Base-by-base conservation (phyloP, 176 grass and related monocot genomes). In the Oropetium thomaeum region DNA sequence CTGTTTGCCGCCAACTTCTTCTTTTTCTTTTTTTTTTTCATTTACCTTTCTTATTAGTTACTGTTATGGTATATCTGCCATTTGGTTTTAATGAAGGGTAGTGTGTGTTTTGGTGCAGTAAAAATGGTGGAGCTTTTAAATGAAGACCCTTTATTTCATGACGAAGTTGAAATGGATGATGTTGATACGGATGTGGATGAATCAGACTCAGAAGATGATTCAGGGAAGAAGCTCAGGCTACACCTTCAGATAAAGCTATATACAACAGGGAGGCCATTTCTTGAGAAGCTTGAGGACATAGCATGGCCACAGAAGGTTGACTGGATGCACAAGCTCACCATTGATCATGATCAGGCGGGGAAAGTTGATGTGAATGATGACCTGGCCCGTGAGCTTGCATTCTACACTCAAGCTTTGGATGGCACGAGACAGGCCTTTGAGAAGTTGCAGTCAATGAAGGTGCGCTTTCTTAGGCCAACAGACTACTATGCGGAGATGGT, bases 401-500 rank as follows among this genome's bases (percentile, higher is more conserved):
- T 98, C 75, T 98, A 94, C 87, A 94, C 89, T 4, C 96, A 98
- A 82, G 91, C 91, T 22, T 78, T 98, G 19, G 81, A 89, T 70
- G 90, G 95, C 31, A 86, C 91, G 0, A 73, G 89, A n/a, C 20
- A 89, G 41, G 89, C 96, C 15, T 88, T 92, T 48, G 84, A 90
- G 43, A 94, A 92, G 57, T 57, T 98, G 54, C 65, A 97, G 71
- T 71, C 87, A 0, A 89, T 82, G 75, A 86, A 84, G 26, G 78
- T 84, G 44, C 84, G 89, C 11, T 98, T 98, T 74, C 96, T 94
- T 28, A 90, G 96, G 35, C 95, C 89, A 3, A 55, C 64, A 23
- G 91, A 98, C 53, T 98, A 98, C 81, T 94, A 94, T 38, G 96
- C 96, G 0, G 96, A 98, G 79, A 98, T 98, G 91, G 96, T 98